Evolutionary conservation across 2,329 filamentous ascomycete genomes (phyloP), one percentile per base, ranked within the genome.

Genomic region (Epichloe typhina): DNA sequence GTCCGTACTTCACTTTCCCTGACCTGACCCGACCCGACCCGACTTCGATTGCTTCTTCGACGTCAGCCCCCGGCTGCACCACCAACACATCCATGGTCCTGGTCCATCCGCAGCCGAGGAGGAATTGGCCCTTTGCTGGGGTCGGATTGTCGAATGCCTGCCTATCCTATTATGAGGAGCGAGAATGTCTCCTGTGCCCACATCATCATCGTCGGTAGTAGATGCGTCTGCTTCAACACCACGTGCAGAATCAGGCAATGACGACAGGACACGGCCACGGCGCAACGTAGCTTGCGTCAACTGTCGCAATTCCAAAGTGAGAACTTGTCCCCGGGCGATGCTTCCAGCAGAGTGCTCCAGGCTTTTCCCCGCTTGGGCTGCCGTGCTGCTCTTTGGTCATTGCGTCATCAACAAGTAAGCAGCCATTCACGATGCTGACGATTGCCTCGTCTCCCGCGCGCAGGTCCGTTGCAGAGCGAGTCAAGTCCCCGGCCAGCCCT

Each of bases 381-480:
- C 31, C 31, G 31, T 11, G 31, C 31, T 31, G 31, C 31, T 31
- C 31, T 31, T 31, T 31, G 31, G 8, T 31, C 31, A 4, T 31
- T 31, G 31, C 31, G 11, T 31, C 3, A 31, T 31, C 31, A 31
- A 11, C 2, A 31, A 31, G 31, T 9, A 31, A 13, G 17, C 23
- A 13, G 2, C 19, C 15, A 5, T 21, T 4, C 13, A 33, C 8
- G 36, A 19, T 33, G 47, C 7, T 52, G 23, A 50, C 50, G 5
- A 21, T 41, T 31, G 39, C 39, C 39, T 17, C 39, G 17, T 41
- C 17, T 17, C 11, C 12, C 33, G 12, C 46, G 17, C 38, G 44
- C 35, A 73, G 70, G 71, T 74, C 26, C 69, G 70, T 51, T 74
- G 72, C 59, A 69, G 68, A 56, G 63, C 69, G 17, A 70, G 66